Conservation (phyloP, 306 rosid species). For the Glycyrrhiza uralensis region DNA sequence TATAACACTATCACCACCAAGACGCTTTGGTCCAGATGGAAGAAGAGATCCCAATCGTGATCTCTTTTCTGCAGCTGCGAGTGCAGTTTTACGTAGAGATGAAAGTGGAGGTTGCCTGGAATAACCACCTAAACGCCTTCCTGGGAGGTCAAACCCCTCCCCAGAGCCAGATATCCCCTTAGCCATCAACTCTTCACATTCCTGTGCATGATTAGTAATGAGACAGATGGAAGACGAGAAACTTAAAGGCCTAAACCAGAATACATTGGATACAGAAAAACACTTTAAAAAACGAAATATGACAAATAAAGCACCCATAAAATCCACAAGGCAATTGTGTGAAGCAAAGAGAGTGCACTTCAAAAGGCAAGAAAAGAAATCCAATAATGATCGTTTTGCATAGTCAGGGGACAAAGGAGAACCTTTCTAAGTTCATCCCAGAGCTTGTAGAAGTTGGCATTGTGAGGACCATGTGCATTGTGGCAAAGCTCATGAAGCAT, state of each 20-base stretch:
- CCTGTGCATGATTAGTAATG: slow-evolving; percentile 41
- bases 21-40: slow-evolving; percentile 85
- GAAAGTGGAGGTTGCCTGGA: slow-evolving; percentile 66
- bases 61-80: slow-evolving; percentile 85
- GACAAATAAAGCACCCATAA: background rate
- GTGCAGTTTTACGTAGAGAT: slow-evolving; percentile 62
- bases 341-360: background rate
- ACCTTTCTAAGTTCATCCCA: slow-evolving; percentile 98
- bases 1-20: slow-evolving; percentile 79
- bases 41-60: slow-evolving; percentile 56
- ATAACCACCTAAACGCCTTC: slow-evolving; percentile 82
- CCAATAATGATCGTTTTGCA: background rate
- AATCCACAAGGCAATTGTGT: background rate
- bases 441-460: slow-evolving; percentile 83
- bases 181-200: slow-evolving; percentile 82
- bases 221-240: background rate
- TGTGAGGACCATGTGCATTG: slow-evolving; percentile 75
- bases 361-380: background rate
- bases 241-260: background rate
- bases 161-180: slow-evolving; percentile 78
- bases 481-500: slow-evolving; percentile 99
- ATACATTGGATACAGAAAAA: background rate
- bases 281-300: background rate
- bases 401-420: background rate
- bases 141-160: slow-evolving; percentile 85